These are phyloP conservation scores for Giardia muris DNA, from an alignment of 208 protist genomes.

Conservation along the genomic window DNA sequence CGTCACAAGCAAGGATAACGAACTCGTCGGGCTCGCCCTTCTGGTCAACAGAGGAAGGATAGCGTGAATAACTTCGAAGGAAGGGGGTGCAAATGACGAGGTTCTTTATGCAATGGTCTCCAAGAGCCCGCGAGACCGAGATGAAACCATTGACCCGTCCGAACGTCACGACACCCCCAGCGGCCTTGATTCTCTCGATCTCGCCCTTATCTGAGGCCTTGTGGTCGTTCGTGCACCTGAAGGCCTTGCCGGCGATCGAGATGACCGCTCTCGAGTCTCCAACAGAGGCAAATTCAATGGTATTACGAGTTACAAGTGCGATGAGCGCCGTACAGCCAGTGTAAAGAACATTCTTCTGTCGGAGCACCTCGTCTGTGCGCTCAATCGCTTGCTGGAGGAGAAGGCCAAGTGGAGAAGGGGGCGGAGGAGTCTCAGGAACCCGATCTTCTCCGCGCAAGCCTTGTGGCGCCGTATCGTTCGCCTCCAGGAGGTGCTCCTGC, in stretches of 20 bases:
- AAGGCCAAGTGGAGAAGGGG: neutral
- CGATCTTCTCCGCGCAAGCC: neutral
- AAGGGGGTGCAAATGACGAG: conserved; percentile 36
- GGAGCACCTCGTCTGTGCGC: neutral
- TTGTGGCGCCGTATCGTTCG: neutral
- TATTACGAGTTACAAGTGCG: neutral
- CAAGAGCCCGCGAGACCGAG: conserved; percentile 49
- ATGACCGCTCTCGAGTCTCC: conserved; percentile 50
- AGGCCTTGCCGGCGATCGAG: neutral
- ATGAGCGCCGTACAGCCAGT: conserved; percentile 28
- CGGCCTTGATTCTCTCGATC: conserved; percentile 45
- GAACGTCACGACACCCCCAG: conserved; percentile 47
- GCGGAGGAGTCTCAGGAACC: neutral
- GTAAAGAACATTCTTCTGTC: neutral
- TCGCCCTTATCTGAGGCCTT: conserved; percentile 46
- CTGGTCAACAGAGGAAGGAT: neutral
- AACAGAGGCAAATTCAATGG: conserved; percentile 39
- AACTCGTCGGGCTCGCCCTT: conserved; percentile 36
- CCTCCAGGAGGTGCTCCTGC: neutral
- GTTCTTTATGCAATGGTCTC: conserved; percentile 47
- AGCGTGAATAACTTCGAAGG: neutral
- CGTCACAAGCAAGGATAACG: conserved; percentile 54
- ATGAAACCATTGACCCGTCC: conserved; percentile 49
- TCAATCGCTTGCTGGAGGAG: neutral
- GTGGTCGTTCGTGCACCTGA: conserved; percentile 48